Conservation (phyloP, 805 yeast genomes). For the Komagataella populi region DNA sequence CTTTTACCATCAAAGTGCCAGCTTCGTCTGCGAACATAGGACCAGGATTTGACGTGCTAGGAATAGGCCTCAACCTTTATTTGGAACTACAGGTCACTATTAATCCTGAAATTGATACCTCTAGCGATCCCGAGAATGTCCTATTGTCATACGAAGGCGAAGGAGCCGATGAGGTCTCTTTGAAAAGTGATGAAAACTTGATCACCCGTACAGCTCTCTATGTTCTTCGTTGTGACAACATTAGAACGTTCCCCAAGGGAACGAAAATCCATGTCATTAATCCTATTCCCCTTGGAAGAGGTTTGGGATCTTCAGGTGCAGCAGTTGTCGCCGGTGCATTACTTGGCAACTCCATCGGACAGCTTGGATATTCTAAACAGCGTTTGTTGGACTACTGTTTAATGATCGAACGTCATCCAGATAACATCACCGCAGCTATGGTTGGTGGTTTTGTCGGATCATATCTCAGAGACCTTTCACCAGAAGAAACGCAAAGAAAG, state of each 20-base stretch:
- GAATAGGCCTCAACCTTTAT: constrained; percentile 72
- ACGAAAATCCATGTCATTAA: constrained; percentile 71
- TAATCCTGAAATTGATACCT: constrained; percentile 34
- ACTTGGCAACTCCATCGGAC: constrained; percentile 77
- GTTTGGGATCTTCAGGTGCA: constrained; percentile 94
- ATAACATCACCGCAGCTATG: constrained; percentile 97
- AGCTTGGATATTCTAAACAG: constrained; percentile 56
- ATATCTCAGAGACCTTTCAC: constrained; percentile 67
- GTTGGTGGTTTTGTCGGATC: constrained; percentile 98
- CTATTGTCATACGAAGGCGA: constrained; percentile 55
- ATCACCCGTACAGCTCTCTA: constrained; percentile 90
- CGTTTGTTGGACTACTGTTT: constrained; percentile 88
- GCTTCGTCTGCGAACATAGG: constrained; percentile 98
- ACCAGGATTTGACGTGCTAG: constrained; percentile 95
- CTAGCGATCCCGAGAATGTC: constrained; percentile 56
- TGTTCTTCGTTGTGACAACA: constrained; percentile 72
- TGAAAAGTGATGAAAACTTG: constrained; percentile 63
- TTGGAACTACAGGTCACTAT: constrained; percentile 57
- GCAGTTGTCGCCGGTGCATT: constrained; percentile 96
- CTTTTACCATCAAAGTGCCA: constrained; percentile 64
- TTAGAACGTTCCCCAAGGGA: constrained; percentile 69
- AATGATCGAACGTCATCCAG: constrained; percentile 98
- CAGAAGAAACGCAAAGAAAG: constrained; percentile 57
- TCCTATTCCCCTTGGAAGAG: constrained; percentile 95
- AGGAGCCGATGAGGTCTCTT: constrained; percentile 73